Base-by-base conservation (phyloP, 345 rosid genomes). In the Corchorus capsularis region DNA sequence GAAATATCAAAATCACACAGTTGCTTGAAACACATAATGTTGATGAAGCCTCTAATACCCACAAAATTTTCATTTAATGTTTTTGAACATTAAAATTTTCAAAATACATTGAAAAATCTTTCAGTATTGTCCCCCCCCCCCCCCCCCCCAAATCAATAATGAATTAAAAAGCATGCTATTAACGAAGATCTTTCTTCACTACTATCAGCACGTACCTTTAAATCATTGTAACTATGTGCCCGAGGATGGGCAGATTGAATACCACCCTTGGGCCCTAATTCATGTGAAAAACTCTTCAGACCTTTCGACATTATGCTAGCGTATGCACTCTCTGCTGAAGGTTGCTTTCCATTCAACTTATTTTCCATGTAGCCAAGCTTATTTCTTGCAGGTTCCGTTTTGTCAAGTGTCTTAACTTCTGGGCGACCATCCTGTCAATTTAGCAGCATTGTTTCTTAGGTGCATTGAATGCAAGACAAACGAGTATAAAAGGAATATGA, bases 201-300 rank as follows among this genome's bases (percentile, higher is more conserved):
- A 50, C 52, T 50, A 35, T 41, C 37, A 12, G 68, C 39, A 10
- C 2, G 46, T 82, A 87, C 97, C 94, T 86, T 87, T 72, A 92
- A 81, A 83, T 92, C 89, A 16, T 83, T 87, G 83, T 83, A 90
- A 83, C 94, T 92, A 72, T 86, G 94, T 14, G 92, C 87, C 76
- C 94, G 90, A 67, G 92, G 86, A 63, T 78, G 46, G 7, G 83
- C 56, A 73, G 81, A 77, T 76, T 80, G 82, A 79, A 86, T 83
- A 80, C 94, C 93, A 81, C 91, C 93, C 73, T 81, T 83, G 10
- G 91, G 92, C 73, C 93, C 94, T 57, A 92, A 77, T 56, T 92
- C 97, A 84, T 92, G 94, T 22, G 97, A 92, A 77, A 85, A 90
- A 74, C 94, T 92, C 82, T 92, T 92, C 47, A 90, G 47, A 77